A percentile compares a stretch with the other conserved stretches of the same genome.
These are phyloP conservation scores for Aspergillus sp. DNA, from an alignment of 2,329 filamentous ascomycete species.

Conservation along the genomic window DNA sequence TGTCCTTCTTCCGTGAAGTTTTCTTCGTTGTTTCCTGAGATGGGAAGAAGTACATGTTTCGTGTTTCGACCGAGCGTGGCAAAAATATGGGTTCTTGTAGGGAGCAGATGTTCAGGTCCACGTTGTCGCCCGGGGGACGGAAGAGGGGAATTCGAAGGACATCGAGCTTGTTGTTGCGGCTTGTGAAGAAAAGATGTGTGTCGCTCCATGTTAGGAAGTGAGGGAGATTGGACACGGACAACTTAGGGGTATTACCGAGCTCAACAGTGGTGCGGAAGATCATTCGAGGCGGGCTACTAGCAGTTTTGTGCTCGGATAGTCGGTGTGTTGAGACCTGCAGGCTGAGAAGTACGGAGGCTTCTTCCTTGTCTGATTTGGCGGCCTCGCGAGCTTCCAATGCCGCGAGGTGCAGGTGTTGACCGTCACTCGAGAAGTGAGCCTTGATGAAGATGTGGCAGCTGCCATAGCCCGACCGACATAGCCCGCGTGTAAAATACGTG, in stretches of 20 bases:
- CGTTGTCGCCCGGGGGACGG: background rate
- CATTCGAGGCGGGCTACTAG: background rate
- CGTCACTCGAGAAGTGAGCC: constrained; percentile 1
- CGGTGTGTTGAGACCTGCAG: constrained; percentile 5
- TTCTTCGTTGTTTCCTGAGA: background rate
- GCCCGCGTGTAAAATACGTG: constrained; percentile 3
- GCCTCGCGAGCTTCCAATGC: constrained; percentile 1
- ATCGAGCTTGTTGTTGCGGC: background rate
- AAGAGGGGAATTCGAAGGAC: constrained; percentile 1
- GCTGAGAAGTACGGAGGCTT: background rate
- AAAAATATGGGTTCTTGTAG: background rate
- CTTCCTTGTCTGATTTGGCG: background rate
- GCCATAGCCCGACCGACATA: background rate
- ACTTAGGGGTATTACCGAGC: background rate
- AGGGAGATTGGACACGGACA: constrained; percentile 5
- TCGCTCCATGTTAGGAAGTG: constrained; percentile 5
- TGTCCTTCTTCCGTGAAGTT: background rate
- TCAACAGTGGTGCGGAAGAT: constrained; percentile 5
- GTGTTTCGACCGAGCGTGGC: background rate
- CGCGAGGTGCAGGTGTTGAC: constrained; percentile 6
- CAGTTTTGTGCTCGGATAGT: constrained; percentile 7
- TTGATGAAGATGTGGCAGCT: constrained; percentile 8
- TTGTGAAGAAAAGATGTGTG: constrained; percentile 6
- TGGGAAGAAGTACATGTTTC: constrained; percentile 6
- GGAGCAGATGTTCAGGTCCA: background rate